phyloP scores from a whole-genome alignment of 768 basidiomycete genomes.

The Psilocybe sp. region DNA sequence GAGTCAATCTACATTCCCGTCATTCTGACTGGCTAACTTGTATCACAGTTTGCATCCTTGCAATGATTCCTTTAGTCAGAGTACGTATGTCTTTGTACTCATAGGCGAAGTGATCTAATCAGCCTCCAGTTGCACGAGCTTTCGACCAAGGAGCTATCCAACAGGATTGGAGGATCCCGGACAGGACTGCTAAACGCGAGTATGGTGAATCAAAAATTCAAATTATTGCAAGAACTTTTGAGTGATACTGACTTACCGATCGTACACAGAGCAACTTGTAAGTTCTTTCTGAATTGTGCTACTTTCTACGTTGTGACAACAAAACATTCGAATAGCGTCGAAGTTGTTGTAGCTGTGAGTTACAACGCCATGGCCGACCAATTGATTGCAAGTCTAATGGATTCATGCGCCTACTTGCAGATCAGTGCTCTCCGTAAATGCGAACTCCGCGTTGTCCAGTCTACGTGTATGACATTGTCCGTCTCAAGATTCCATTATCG shows the following conservation, averaged over 20 bases:
- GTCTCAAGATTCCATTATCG: not conserved
- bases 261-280: slow-evolving; percentile 61
- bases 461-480: slow-evolving; percentile 49
- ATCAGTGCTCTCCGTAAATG: slow-evolving; percentile 82
- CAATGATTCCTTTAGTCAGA: slow-evolving; percentile 78
- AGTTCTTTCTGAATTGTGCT: slow-evolving; percentile 22
- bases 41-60: slow-evolving; percentile 55
- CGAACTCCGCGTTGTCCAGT: slow-evolving; percentile 77
- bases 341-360: slow-evolving; percentile 72
- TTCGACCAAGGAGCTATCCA: slow-evolving; percentile 67
- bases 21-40: not conserved
- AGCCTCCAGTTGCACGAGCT: slow-evolving; percentile 67
- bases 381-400: not conserved
- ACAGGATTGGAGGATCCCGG: slow-evolving; percentile 72
- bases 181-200: slow-evolving; percentile 81
- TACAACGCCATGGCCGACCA: not conserved
- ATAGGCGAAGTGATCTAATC: not conserved
- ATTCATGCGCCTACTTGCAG: slow-evolving; percentile 28
- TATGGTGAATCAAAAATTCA: slow-evolving; percentile 48
- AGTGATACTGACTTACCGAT: slow-evolving; percentile 3
- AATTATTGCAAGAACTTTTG: not conserved
- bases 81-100: slow-evolving; percentile 27
- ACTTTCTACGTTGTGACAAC: not conserved
- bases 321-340: slow-evolving; percentile 37
- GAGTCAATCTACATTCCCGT: slow-evolving; percentile 18